Base-by-base conservation (phyloP, 164 flowering plant genomes). In the Protea cynaroides region DNA sequence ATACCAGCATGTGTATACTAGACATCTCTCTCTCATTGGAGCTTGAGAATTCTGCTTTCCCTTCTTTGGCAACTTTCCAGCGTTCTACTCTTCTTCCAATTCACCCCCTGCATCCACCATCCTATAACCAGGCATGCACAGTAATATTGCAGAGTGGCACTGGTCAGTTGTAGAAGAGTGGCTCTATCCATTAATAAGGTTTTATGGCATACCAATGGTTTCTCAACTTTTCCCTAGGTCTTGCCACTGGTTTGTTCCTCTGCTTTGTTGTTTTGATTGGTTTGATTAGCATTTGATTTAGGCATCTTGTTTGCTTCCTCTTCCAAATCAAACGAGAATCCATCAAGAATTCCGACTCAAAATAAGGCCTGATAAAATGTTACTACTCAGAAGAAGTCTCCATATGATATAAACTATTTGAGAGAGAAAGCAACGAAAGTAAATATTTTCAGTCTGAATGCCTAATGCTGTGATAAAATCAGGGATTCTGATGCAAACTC, bases 241-340 rank as follows among this genome's bases (percentile, higher is more conserved):
- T 87, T 91, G 51, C 73, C 80, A n/a, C 77, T 73, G 37, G 79
- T 44, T 61, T 76, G 69, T 65, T 81, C 85, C 52, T 85, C 84
- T 60, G 29, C 78, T 52, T 64, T 83, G 60, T 84, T 86, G 44
- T 72, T 71, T 69, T 90, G 76, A 69, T 80, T 88, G 55, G 38
- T 68, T 69, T 74, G 81, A 65, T 25, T 66, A 55, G 75, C 46
- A 68, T 63, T 49, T 22, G 78, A 63, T 72, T 85, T 86, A 21
- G 82, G 70, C 58, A 75, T 64, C 74, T 80, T 81, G 49, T 88
- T 93, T 58, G 81, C 75, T 66, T 94, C 99, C 47, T 91, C 99
- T 15, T 94, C 97, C 0, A 87, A 89, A 64, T 86, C 97, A 77
- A 91, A 91, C 43, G 85, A 82, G 75, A 85, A 91, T 46, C 92